A percentile compares a stretch with the other conserved stretches of the same genome.
These are phyloP conservation scores for Umbelopsis vinacea DNA, from an alignment of 192 early-diverging fungal genomes.

Conservation along the genomic window DNA sequence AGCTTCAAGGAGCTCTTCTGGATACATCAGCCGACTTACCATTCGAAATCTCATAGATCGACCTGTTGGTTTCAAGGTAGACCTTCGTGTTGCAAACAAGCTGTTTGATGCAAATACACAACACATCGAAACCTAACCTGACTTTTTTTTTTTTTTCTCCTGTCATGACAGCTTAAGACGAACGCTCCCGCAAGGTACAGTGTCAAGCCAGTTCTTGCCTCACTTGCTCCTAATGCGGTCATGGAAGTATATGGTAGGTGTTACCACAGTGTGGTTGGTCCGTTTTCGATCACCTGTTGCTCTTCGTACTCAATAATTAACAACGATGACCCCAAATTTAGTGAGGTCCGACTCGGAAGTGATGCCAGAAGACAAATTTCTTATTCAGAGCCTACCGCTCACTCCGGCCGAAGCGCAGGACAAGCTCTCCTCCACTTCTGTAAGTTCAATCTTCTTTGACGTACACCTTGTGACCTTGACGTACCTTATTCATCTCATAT, in stretches of 20 bases:
- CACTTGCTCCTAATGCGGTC: slow-evolving; percentile 41
- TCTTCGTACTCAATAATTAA: slow-evolving; percentile 14
- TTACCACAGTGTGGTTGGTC: slow-evolving; percentile 5
- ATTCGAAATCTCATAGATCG: slow-evolving; percentile 37
- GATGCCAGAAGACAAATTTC: slow-evolving; percentile 46
- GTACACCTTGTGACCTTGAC: background rate
- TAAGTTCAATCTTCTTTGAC: slow-evolving; percentile 5
- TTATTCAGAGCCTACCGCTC: slow-evolving; percentile 46
- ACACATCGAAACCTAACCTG: background rate
- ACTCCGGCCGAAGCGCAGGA: slow-evolving; percentile 34
- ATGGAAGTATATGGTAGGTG: slow-evolving; percentile 50
- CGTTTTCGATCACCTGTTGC: slow-evolving; percentile 4
- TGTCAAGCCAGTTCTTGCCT: slow-evolving; percentile 50
- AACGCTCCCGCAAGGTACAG: slow-evolving; percentile 49
- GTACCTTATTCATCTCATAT: slow-evolving; percentile 3
- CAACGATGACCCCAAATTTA: slow-evolving; percentile 17
- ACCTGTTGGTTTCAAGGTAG: slow-evolving; percentile 46
- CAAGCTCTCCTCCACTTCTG: slow-evolving; percentile 35
- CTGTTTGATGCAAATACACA: background rate
- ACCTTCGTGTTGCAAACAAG: background rate
- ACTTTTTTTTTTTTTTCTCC: too few relatives aligned
- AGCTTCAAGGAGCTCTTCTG: slow-evolving; percentile 47
- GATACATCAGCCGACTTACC: slow-evolving; percentile 46
- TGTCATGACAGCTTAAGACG: slow-evolving; percentile 42
- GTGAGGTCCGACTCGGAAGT: slow-evolving; percentile 51